Percentiles rank a stretch among this genome's conserved stretches.
phyloP scores from a whole-genome alignment of 768 basidiomycete species.

The Boletellus ananas region DNA sequence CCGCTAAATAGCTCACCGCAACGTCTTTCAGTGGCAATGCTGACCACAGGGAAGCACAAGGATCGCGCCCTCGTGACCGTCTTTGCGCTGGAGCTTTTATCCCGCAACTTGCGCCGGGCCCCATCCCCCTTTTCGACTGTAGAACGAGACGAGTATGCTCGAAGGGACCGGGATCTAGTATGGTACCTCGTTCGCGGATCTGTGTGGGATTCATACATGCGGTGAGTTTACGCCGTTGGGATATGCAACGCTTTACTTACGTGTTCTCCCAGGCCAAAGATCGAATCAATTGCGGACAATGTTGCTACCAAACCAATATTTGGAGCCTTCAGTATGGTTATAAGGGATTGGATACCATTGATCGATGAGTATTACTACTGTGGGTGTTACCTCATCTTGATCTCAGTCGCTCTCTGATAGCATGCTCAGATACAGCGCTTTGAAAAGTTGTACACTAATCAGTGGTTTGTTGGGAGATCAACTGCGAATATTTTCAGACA shows the following conservation, averaged over 20 bases:
- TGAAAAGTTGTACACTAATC: conserved; percentile 24
- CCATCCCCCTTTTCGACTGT: conserved; percentile 59
- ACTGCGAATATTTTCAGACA: background rate
- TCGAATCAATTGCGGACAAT: conserved; percentile 57
- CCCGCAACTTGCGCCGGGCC: conserved; percentile 68
- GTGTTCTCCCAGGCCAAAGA: conserved; percentile 58
- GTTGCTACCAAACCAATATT: conserved; percentile 59
- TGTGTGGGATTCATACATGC: conserved; percentile 78
- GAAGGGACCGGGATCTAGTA: conserved; percentile 74
- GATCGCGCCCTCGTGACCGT: conserved; percentile 63
- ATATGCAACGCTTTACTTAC: background rate
- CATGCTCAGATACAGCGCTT: conserved; percentile 40
- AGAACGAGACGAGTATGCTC: conserved; percentile 76
- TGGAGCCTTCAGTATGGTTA: conserved; percentile 62
- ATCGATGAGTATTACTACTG: conserved; percentile 92
- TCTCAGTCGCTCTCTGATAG: conserved; percentile 1
- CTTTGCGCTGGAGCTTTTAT: conserved; percentile 66
- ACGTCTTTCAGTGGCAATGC: conserved; percentile 19
- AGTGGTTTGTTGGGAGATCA: background rate
- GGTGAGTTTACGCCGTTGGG: conserved; percentile 38
- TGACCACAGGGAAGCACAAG: conserved; percentile 22
- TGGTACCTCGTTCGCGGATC: conserved; percentile 86
- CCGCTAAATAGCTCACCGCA: conserved; percentile 4
- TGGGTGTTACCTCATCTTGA: conserved; percentile 35
- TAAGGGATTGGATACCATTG: conserved; percentile 84